Evolutionary conservation across 169 alveolate species (phyloP), one percentile per base, ranked within the genome.

Genomic region (Theileria parva): DNA sequence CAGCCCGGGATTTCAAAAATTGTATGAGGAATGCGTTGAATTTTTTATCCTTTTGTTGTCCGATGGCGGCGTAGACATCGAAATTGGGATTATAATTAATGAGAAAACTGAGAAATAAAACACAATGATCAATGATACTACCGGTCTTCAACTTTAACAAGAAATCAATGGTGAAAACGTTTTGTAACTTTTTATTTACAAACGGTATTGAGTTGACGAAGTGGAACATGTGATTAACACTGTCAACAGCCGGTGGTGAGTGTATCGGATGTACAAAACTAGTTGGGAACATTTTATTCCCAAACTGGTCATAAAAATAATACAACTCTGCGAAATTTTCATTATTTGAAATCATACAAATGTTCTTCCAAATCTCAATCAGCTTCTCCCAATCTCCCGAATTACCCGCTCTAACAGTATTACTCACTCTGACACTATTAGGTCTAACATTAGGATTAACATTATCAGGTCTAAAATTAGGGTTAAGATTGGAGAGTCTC

Each of bases 21-120:
- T 15, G 95, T 88, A 85, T 79, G 6, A 92, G 94, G 94, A 94
- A 92, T 19, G 94, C 74, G 66, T 92, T 94, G 57, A 74, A 61
- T 27, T 86, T 86, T 1, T 88, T 91, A 60, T 88, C 89, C 68
- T 81, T 81, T 23, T 86, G 67, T 13, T 91, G 87, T 27, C 95
- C 95, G 19, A 92, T 86, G 37, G 95, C 90, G 23, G 91, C 88
- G 79, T 89, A 92, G 9, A 95, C 84, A 39, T 91, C 91, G 60
- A 88, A 88, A n/a, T 92, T 91, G 32, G 84, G 85, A 34, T 60
- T 51, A 23, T 78, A 71, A 17, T 93, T 92, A 51, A 87, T 27
- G 65, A 93, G 85, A 8, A 85, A 64, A 59, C 95, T 85, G 70
- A 81, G 88, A 66, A 86, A 86, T 34, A 93, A 65, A 27, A 93